Conservation (phyloP, 495 filamentous ascomycete species). For the Hyaloscypha hepaticicola region DNA sequence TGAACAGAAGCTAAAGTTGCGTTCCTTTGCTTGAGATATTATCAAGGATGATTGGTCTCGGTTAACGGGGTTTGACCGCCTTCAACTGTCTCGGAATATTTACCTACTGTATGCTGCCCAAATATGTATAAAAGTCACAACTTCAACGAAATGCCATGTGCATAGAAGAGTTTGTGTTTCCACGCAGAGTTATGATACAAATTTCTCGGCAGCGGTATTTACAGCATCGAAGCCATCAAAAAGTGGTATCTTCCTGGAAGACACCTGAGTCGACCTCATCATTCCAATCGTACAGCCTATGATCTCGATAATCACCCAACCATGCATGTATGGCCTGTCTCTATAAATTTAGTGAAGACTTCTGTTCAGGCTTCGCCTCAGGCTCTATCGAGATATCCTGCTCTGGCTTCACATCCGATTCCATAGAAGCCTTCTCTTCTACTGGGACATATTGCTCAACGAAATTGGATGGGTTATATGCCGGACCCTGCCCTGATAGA, state of each 20-base stretch:
- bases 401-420: constrained; percentile 3
- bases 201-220: not conserved
- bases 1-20: constrained; percentile 23
- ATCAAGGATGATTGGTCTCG: constrained; percentile 28
- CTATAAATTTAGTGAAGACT: constrained; percentile 14
- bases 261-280: not conserved
- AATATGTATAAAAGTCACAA: constrained; percentile 10
- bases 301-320: not conserved
- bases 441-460: constrained; percentile 23
- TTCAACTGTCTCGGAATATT: constrained; percentile 22
- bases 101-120: constrained; percentile 20
- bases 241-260: not conserved
- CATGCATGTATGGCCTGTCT: not conserved
- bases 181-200: not conserved
- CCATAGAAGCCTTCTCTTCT: constrained; percentile 11
- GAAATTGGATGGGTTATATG: constrained; percentile 39
- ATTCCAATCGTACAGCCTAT: not conserved
- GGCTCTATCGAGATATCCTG: not conserved
- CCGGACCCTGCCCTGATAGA: constrained; percentile 46
- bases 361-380: constrained; percentile 24
- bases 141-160: not conserved
- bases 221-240: not conserved
- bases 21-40: constrained; percentile 14
- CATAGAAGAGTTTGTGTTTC: not conserved
- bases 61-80: constrained; percentile 19